Evolutionary conservation across 108 stramenopile species (phyloP).

Genomic region (Nannochloropsis oceanica): DNA sequence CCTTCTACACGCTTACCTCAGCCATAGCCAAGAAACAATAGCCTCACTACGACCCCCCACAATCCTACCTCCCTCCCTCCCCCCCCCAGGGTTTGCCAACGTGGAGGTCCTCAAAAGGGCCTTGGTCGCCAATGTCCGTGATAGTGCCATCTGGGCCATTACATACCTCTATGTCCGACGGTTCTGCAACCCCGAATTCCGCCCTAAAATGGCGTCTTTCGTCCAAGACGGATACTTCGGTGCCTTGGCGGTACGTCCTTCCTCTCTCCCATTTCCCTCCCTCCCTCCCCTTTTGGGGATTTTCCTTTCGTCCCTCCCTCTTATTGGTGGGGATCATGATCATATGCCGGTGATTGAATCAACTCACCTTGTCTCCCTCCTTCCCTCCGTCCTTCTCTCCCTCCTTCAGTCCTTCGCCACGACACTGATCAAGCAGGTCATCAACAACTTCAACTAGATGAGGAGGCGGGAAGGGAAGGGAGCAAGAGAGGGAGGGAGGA

Average conservation of each 20-base stretch:
- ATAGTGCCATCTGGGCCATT: neutral
- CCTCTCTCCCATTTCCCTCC: neutral
- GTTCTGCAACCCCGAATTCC: neutral
- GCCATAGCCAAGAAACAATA: no score
- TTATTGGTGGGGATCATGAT: no score
- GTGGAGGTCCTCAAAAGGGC: neutral
- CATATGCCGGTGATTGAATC: no score
- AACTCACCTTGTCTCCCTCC: no score
- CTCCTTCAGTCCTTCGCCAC: neutral
- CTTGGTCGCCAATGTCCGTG: neutral
- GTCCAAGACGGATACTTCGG: neutral
- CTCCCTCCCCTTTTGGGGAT: no score
- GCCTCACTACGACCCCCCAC: neutral
- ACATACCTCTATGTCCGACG: neutral
- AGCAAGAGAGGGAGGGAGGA: no score
- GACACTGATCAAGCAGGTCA: neutral
- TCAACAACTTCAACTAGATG: neutral
- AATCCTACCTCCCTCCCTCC: neutral
- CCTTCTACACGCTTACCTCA: no score
- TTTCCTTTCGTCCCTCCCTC: no score
- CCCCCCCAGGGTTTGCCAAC: neutral
- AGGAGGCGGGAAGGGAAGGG: no score
- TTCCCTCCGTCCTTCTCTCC: no score
- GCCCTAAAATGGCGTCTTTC: neutral
- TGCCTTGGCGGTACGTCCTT: neutral